Evolutionary conservation across 2,329 filamentous ascomycete genomes (phyloP).

Genomic region (Xylaria multiplex): DNA sequence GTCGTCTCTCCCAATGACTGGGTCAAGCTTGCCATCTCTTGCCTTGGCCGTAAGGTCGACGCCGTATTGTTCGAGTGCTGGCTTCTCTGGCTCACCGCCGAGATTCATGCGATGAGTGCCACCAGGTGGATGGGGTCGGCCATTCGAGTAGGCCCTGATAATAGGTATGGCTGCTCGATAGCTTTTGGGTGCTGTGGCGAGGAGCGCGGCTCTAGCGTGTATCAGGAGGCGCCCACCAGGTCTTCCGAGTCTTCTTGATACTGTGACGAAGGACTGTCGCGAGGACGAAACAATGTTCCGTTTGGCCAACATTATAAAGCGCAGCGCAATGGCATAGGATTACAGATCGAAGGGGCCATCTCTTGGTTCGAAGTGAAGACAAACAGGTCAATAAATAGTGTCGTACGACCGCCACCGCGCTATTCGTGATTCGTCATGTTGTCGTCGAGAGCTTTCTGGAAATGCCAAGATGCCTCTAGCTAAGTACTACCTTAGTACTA

Average conservation of each 20-base stretch:
- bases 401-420: constrained; percentile 15
- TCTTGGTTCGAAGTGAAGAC: constrained; percentile 3
- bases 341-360: not conserved
- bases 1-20: constrained; percentile 90
- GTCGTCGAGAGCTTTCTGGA: constrained; percentile 47
- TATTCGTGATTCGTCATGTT: constrained; percentile 23
- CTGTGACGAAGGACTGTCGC: constrained; percentile 48
- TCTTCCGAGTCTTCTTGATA: constrained; percentile 42
- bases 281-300: constrained; percentile 51
- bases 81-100: constrained; percentile 77
- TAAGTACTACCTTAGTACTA: not conserved
- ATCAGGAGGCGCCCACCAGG: constrained; percentile 40
- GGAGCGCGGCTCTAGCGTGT: constrained; percentile 41
- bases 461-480: constrained; percentile 39
- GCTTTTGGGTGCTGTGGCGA: constrained; percentile 36
- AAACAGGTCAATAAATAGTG: constrained; percentile 31
- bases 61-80: constrained; percentile 90
- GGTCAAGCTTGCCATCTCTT: constrained; percentile 89
- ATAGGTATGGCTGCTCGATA: constrained; percentile 38
- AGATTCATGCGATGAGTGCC: constrained; percentile 95
- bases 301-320: constrained; percentile 53
- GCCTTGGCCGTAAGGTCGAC: constrained; percentile 88
- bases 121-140: constrained; percentile 85
- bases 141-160: constrained; percentile 69
- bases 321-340: constrained; percentile 1